Base-by-base conservation (phyloP, 2,329 filamentous ascomycete species). In the Paecilomyces sp. region DNA sequence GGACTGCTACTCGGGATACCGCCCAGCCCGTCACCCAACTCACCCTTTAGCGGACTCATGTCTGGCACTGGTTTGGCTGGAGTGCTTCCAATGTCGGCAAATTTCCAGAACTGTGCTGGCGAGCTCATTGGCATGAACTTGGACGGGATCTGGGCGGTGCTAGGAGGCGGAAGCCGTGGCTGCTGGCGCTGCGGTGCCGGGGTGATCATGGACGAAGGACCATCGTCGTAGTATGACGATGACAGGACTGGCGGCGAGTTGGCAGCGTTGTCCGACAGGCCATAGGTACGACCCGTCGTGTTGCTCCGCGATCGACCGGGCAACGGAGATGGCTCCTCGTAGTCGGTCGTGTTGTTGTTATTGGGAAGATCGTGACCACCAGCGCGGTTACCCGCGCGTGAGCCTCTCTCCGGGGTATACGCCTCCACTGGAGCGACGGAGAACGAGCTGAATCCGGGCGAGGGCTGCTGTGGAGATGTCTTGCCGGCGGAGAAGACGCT, bases 81-180 rank as follows among this genome's bases (percentile, higher is more conserved):
- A 1, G 77, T 79, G 62, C 76, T 78, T 12, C 76, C 76, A 58
- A 80, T 77, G 60, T 77, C 75, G 22, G 75, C 76, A 51, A 78
- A 77, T 58, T 79, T 80, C 79, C 79, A 81, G 65, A 80, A 81
- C 52, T 80, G 77, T 3, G 79, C 79, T 1, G 79, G 79, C 3
- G 77, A 80, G 61, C 78, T 80, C 71, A 80, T 77, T 3, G 78
- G 77, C 78, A 81, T 80, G 65, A 80, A 80, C 63, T 79, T 80
- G 22, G 77, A 80, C 1, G 79, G 79, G 15, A 79, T 74, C 58
- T 79, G 78, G 2, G 77, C 76, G 1, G 79, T 81, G 64, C 77
- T 80, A 0, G 79, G 79, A 7, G 79, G 78, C 12, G 77, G 78
- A 4, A 80, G 71, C 8, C 75, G 75, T 4, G 78, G 78, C 58